Base-by-base conservation (phyloP, 257 asterid species). In the Solanum virginianum region DNA sequence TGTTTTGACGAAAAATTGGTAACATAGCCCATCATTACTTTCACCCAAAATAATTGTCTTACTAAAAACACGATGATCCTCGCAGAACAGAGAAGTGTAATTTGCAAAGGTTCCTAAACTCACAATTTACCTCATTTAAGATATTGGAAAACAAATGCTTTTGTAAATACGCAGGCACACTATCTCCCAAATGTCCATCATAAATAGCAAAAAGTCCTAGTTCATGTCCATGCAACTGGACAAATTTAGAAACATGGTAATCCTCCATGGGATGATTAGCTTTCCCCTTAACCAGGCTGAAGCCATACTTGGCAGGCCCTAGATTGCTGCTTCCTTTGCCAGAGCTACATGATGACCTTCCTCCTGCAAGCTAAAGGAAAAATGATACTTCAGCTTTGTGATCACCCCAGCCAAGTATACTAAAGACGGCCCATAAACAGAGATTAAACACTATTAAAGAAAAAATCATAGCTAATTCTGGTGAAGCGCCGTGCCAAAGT, bases 191-290 rank as follows among this genome's bases (percentile, higher is more conserved):
- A 88, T 96, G 98, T 43, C 98, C 99, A 75, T 96, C 99, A 55
- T 80, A 96, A 88, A 96, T 92, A 71, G 98, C 99, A 85, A 96
- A 96, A 39, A 96, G 92, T 17, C 99, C 99, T 11, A 94, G 91
- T 87, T 93, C 98, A 26, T 83, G 94, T 14, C 93, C 93, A 26
- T 90, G 85, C 43, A 84, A 51, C 88, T 92, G 92, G 43, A 90
- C 94, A 83, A 94, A 96, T 84, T 94, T 96, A 56, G 99, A 97
- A 68, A 96, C 99, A 88, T 96, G 95, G 90, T 86, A 96, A 89
- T 96, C 99, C 91, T 96, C 99, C 99, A 96, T 96, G 7, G 99
- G 99, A 89, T 96, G 99, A 88, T 84, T 94, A 24, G 98, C 99
- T 85, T 91, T 94, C 82, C 98, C 99, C 88, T 96, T 96, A 51